A percentile compares a stretch with the other conserved stretches of the same genome.
Conservation (phyloP, 2,329 filamentous ascomycete species). For the Sarocladium kiliense region DNA sequence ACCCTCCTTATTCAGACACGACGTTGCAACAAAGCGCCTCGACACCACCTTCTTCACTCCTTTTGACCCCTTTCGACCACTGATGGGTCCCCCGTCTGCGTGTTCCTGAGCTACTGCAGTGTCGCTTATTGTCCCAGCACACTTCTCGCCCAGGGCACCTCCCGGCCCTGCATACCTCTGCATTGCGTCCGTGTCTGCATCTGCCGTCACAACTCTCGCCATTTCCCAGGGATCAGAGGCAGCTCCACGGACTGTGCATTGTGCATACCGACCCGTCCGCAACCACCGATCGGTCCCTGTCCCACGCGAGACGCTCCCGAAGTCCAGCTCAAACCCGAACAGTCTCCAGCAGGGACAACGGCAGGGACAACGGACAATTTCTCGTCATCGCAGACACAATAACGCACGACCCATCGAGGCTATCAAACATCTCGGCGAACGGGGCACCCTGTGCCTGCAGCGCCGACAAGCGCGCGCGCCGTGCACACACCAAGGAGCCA, state of each 20-base stretch:
- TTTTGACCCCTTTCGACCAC: not conserved
- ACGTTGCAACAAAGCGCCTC: not conserved
- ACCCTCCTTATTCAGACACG: not conserved
- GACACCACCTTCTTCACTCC: not conserved
- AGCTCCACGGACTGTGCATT: not conserved
- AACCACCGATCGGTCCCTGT: not conserved
- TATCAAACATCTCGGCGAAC: not conserved
- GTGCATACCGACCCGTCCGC: not conserved
- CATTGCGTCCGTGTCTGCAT: no score
- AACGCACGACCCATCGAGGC: not conserved
- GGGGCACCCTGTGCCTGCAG: not conserved
- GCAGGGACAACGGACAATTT: not conserved
- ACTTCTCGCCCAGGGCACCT: not conserved
- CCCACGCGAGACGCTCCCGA: not conserved
- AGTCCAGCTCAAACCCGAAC: not conserved
- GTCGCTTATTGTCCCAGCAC: not conserved
- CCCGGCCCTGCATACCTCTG: not conserved
- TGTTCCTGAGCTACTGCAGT: slow-evolving; percentile 2
- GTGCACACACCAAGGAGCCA: not conserved
- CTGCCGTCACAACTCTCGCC: no score
- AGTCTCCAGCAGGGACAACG: not conserved
- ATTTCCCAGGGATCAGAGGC: not conserved
- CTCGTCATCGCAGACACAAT: not conserved
- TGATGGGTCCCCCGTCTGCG: not conserved
- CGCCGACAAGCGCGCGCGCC: not conserved